Evolutionary conservation across 345 rosid genomes (phyloP), one percentile per base, ranked within the genome.

Genomic region (Euphorbia tirucalli): DNA sequence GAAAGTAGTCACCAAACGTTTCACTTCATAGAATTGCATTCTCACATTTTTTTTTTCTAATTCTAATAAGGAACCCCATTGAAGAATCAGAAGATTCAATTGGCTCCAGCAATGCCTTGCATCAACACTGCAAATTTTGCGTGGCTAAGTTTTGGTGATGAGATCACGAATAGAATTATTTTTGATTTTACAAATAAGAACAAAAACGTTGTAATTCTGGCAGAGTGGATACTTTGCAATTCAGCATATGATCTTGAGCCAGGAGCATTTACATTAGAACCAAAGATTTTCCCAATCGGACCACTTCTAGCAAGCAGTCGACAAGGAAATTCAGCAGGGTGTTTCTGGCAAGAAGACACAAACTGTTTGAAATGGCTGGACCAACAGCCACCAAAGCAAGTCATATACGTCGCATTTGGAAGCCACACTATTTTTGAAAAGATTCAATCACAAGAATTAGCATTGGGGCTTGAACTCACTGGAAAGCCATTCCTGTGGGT

Each of bases 381-480:
- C 31, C 30, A 41, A 41, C 67, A 63, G 4, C 9, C 50, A 41
- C 67, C 50, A 22, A 63, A 22, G 6, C n/a, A 28, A 63, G 67
- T 63, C 8, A 39, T 63, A 3, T 39, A 39, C n/a, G 31, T 41
- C 37, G 67, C 52, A 64, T 64, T 64, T 64, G 68, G 68, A 11
- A 64, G 68, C n/a, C 2, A 11, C 18, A 13, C 52, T 21, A 3
- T 41, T 64, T 41, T 64, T 11, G 11, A 22, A 18, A 41, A 41
- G 14, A 64, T 10, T 18, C 52, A 41, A 64, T 21, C n/a, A 8
- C 31, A 64, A 64, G 68, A 64, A 64, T 14, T 64, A 41, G 52
- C 31, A 41, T 1, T 64, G 24, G 52, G 31, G 16, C 68, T 64
- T 22, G n/a, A 64, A 22, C 31, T 64, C 8, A 10, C 68, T 3